These are phyloP conservation scores for Neopestalotiopsis rosae DNA, from an alignment of 2,329 filamentous ascomycete genomes.

Conservation along the genomic window DNA sequence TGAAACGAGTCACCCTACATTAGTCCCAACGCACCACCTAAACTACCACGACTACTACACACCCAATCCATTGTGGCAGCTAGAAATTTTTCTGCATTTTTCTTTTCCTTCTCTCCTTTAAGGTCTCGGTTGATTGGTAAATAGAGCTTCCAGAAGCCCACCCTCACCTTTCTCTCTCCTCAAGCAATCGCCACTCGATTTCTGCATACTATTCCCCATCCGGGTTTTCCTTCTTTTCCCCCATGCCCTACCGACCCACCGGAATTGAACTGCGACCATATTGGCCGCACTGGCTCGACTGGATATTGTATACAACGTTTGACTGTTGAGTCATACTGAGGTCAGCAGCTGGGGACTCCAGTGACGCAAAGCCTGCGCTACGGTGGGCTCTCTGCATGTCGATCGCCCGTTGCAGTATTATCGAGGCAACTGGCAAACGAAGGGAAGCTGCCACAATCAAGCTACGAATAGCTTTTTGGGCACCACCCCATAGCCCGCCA, in stretches of 20 bases:
- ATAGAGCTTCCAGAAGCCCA: not conserved
- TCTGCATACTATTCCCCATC: not conserved
- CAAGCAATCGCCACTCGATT: not conserved
- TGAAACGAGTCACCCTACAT: slow-evolving; percentile 8
- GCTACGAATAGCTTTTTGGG: too few relatives aligned
- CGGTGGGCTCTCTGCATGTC: too few relatives aligned
- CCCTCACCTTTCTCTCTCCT: not conserved
- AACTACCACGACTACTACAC: not conserved
- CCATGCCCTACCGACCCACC: slow-evolving; percentile 2
- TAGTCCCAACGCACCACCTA: not conserved
- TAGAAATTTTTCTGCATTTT: not conserved
- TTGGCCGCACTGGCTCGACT: too few relatives aligned
- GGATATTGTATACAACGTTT: not conserved
- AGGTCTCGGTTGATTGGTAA: not conserved
- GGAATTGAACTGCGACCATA: not conserved
- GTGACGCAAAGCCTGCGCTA: too few relatives aligned
- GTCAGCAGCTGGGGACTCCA: not conserved
- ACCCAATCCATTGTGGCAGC: slow-evolving; percentile 2
- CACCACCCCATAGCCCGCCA: too few relatives aligned
- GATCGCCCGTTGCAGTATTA: too few relatives aligned
- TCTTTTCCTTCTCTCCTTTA: not conserved
- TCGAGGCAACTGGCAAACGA: too few relatives aligned
- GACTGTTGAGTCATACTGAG: slow-evolving; percentile 11
- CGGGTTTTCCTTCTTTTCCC: not conserved
- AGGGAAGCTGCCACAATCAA: too few relatives aligned